These are phyloP conservation scores for Mytilinidion resinicola DNA, from an alignment of 495 filamentous ascomycete species.

Conservation along the genomic window DNA sequence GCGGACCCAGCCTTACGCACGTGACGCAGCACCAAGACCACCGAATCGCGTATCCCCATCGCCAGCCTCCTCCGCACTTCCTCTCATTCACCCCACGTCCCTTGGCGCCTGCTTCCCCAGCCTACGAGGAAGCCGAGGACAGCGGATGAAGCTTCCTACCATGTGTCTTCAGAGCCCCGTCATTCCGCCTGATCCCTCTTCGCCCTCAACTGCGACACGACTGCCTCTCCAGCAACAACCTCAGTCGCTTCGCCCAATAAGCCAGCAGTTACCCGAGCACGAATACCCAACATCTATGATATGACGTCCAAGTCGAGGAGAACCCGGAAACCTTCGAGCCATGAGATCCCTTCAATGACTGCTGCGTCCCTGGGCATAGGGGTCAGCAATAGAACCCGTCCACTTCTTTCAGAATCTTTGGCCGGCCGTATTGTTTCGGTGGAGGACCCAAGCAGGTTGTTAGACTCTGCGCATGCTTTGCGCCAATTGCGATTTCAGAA, in stretches of 20 bases:
- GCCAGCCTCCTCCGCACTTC: no score
- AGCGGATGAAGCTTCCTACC: not conserved
- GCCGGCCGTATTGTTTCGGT: constrained; percentile 3
- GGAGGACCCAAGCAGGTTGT: constrained; percentile 5
- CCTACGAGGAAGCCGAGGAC: no score
- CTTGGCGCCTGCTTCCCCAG: no score
- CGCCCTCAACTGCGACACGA: not conserved
- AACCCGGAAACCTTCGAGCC: constrained; percentile 2
- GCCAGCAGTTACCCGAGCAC: not conserved
- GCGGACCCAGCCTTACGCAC: no score
- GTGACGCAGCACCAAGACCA: no score
- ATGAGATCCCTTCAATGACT: not conserved
- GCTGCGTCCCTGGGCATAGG: not conserved
- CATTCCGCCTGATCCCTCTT: not conserved
- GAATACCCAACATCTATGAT: constrained; percentile 13
- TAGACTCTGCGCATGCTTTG: constrained; percentile 15
- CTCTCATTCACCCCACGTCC: no score
- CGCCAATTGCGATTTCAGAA: constrained; percentile 19
- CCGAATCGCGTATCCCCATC: no score
- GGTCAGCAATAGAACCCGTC: no score
- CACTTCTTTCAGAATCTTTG: no score
- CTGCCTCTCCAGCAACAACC: not conserved
- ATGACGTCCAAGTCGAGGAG: constrained; percentile 14
- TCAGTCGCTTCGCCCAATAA: not conserved
- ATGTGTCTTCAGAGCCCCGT: not conserved